Conservation (phyloP, 2,329 filamentous ascomycete species). For the Sarocladiaceae sp. region DNA sequence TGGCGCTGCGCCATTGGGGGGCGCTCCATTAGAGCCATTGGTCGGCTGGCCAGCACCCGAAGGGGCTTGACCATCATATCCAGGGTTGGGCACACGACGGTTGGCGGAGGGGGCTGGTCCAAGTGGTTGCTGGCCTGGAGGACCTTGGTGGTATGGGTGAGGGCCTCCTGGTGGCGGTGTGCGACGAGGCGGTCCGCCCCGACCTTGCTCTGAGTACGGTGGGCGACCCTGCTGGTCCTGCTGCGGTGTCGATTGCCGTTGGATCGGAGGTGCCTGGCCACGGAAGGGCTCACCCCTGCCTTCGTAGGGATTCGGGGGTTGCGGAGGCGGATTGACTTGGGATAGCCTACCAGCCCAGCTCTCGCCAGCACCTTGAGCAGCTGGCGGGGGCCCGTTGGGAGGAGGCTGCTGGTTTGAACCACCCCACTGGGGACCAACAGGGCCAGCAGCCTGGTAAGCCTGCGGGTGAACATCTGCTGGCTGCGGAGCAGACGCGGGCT, state of each 20-base stretch:
- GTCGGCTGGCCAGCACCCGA: slow-evolving; percentile 31
- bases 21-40: slow-evolving; percentile 24
- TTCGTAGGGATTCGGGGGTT: slow-evolving; percentile 77
- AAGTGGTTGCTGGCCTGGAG: slow-evolving; percentile 39
- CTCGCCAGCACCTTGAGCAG: slow-evolving; percentile 49
- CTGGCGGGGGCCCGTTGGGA: slow-evolving; percentile 53
- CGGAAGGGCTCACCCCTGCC: slow-evolving; percentile 64
- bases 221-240: slow-evolving; percentile 55
- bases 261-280: slow-evolving; percentile 58
- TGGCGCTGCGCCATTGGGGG: slow-evolving; percentile 36
- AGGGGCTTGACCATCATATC: slow-evolving; percentile 50
- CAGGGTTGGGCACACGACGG: slow-evolving; percentile 54
- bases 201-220: slow-evolving; percentile 49
- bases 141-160: slow-evolving; percentile 44
- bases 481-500: slow-evolving; percentile 71
- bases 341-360: slow-evolving; percentile 62
- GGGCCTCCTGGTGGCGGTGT: slow-evolving; percentile 44
- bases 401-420: slow-evolving; percentile 57
- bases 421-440: slow-evolving; percentile 86
- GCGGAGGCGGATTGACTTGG: slow-evolving; percentile 70
- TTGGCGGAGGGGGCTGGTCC: slow-evolving; percentile 37
- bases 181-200: slow-evolving; percentile 34
- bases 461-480: slow-evolving; percentile 95
- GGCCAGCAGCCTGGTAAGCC: slow-evolving; percentile 77
- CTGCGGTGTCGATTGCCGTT: slow-evolving; percentile 69